Percentiles rank a stretch among this genome's conserved stretches.
Conservation (phyloP, 805 yeast species). For the Kazachstania africana region DNA sequence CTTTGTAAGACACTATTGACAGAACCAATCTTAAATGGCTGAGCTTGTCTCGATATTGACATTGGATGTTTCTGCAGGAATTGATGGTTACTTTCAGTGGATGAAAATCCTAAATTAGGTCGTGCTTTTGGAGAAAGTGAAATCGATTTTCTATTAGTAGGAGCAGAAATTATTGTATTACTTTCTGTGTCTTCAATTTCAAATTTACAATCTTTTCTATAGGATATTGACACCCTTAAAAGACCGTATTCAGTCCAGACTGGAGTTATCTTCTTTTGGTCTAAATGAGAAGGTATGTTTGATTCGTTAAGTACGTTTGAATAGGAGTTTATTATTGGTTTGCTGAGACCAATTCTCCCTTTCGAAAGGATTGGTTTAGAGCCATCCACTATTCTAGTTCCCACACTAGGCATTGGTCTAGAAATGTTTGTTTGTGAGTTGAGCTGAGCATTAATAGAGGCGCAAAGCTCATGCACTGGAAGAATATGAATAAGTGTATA, state of each 20-base stretch:
- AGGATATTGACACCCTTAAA: conserved; percentile 64
- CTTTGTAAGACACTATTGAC: conserved; percentile 19
- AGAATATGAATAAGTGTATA: conserved; percentile 54
- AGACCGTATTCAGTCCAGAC: conserved; percentile 68
- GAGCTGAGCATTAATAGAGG: conserved; percentile 29
- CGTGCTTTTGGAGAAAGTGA: conserved; percentile 7
- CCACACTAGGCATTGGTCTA: conserved; percentile 24
- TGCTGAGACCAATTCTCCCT: conserved; percentile 78
- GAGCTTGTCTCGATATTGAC: conserved; percentile 18
- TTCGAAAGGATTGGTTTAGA: conserved; percentile 64
- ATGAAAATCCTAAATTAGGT: background rate
- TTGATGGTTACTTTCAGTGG: conserved; percentile 2
- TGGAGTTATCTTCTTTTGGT: conserved; percentile 54
- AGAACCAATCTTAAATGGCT: conserved; percentile 30
- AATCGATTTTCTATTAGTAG: background rate
- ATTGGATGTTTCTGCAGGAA: conserved; percentile 9
- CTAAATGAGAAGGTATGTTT: conserved; percentile 37
- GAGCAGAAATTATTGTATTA: background rate
- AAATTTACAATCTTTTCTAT: conserved; percentile 61
- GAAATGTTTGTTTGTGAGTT: background rate
- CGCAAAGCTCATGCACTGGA: conserved; percentile 56
- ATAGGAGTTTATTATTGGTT: conserved; percentile 38
- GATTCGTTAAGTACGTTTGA: conserved; percentile 27
- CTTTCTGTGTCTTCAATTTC: conserved; percentile 25
- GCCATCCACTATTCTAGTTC: conserved; percentile 63